Evolutionary conservation across 495 filamentous ascomycete genomes (phyloP).

Genomic region (Penicillium silybi): DNA sequence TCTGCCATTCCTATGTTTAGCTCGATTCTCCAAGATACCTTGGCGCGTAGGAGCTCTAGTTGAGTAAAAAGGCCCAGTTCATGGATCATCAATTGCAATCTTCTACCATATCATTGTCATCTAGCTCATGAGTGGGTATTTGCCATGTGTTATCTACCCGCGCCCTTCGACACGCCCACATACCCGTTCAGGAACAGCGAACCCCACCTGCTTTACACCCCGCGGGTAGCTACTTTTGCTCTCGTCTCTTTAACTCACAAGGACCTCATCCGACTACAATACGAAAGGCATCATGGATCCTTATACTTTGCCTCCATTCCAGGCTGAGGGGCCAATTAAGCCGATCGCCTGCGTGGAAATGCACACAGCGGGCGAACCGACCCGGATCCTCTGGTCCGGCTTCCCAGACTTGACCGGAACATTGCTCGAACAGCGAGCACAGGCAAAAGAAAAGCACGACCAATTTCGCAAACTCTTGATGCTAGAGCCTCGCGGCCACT

Average conservation of each 20-base stretch:
- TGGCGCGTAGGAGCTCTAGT: neutral
- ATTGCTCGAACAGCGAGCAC: slow-evolving; percentile 17
- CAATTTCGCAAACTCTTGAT: slow-evolving; percentile 17
- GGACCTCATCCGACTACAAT: neutral
- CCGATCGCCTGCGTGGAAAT: slow-evolving; percentile 19
- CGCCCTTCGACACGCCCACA: neutral
- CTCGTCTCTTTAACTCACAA: neutral
- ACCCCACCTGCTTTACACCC: neutral
- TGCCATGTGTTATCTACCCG: neutral
- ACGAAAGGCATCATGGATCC: neutral
- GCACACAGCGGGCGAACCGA: slow-evolving; percentile 26
- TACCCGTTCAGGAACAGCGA: neutral
- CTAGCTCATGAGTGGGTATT: neutral
- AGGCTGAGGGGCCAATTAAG: neutral
- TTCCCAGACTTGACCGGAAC: slow-evolving; percentile 16
- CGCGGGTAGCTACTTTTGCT: neutral
- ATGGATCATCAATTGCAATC: neutral
- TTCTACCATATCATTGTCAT: neutral
- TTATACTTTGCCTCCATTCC: neutral
- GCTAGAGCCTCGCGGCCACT: slow-evolving; percentile 23
- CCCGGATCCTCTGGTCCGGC: slow-evolving; percentile 15
- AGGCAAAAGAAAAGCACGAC: slow-evolving; percentile 18
- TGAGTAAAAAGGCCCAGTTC: neutral
- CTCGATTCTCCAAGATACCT: neutral
- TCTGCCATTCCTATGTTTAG: neutral